Evolutionary conservation across 192 early-diverging fungal genomes (phyloP).

Genomic region (Backusella luteola): DNA sequence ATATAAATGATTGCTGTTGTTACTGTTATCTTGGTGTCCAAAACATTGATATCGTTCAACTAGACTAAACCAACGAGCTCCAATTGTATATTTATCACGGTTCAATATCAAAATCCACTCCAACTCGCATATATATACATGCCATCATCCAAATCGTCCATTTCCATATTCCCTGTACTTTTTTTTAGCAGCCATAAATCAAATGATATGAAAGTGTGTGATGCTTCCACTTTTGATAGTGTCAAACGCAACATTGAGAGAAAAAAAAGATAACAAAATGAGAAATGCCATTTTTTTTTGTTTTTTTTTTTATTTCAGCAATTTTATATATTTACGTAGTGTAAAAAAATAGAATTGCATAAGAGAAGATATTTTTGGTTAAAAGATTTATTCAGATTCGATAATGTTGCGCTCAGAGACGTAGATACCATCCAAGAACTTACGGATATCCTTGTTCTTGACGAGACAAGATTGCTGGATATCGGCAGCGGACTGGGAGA

Average conservation of each 20-base stretch:
- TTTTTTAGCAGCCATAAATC: no score
- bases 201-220: no score
- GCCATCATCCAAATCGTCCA: no score
- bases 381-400: slow-evolving; percentile 14
- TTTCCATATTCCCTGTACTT: no score
- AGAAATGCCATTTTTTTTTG: neutral
- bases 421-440: slow-evolving; percentile 61
- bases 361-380: neutral
- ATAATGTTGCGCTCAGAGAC: slow-evolving; percentile 43
- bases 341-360: slow-evolving; percentile 2
- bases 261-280: neutral
- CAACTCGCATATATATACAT: no score
- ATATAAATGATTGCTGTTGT: no score
- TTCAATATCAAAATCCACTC: no score
- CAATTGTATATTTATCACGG: no score
- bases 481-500: slow-evolving; percentile 94
- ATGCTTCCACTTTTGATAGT: no score
- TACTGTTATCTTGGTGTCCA: no score
- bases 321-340: neutral
- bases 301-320: neutral
- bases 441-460: slow-evolving; percentile 99
- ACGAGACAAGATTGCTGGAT: slow-evolving; percentile 94
- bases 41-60: no score
- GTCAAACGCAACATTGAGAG: neutral
- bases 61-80: no score